These are phyloP conservation scores for Abelmoschus esculentus DNA, from an alignment of 345 rosid genomes.

Conservation along the genomic window DNA sequence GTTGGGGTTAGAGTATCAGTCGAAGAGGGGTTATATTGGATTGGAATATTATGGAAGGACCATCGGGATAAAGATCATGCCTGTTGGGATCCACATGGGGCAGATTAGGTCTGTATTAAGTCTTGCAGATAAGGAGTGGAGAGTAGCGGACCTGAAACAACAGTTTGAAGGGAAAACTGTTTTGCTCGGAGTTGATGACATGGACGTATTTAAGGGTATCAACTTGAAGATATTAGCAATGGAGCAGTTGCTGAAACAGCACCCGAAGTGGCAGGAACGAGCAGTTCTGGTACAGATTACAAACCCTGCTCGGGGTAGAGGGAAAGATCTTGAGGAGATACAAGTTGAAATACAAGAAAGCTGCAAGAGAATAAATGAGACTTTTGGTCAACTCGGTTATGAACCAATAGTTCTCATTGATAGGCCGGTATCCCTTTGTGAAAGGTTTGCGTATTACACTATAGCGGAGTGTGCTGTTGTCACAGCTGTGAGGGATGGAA, in stretches of 20 bases:
- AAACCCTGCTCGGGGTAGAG: not conserved
- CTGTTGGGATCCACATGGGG: not conserved
- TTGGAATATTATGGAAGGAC: not conserved
- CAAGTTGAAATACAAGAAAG: not conserved
- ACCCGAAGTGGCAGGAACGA: not conserved
- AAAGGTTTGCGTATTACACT: not conserved
- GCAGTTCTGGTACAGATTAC: not conserved
- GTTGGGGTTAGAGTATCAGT: not conserved
- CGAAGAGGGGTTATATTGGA: not conserved
- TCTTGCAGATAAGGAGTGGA: not conserved
- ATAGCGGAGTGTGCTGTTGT: not conserved
- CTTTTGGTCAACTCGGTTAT: not conserved
- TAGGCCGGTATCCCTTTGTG: not conserved
- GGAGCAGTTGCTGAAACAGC: not conserved
- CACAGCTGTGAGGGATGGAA: not conserved
- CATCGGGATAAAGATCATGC: not conserved
- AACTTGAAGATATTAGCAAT: not conserved
- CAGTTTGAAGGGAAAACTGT: not conserved
- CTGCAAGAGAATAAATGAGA: not conserved
- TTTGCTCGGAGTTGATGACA: not conserved
- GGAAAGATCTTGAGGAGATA: not conserved
- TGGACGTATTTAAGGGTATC: not conserved
- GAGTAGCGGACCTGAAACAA: not conserved
- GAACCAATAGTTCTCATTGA: not conserved
- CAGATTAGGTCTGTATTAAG: not conserved